These are phyloP conservation scores for Coemansia sp. DNA, from an alignment of 192 early-diverging fungal species.

Conservation along the genomic window DNA sequence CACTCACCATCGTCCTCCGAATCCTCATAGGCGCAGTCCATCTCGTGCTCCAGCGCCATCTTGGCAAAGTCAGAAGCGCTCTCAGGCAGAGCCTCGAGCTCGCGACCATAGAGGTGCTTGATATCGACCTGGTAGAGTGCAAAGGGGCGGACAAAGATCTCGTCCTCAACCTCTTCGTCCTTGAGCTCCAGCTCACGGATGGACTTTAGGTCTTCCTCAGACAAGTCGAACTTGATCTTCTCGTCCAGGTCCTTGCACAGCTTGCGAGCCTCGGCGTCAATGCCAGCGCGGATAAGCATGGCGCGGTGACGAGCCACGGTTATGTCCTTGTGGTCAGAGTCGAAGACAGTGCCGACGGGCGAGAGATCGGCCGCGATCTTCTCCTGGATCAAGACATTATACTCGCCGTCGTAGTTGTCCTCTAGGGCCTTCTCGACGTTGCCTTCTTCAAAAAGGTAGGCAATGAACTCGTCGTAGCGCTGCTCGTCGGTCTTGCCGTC, in stretches of 20 bases:
- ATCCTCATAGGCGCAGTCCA: constrained; percentile 53
- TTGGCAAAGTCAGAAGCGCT: constrained; percentile 43
- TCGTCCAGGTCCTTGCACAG: constrained; percentile 54
- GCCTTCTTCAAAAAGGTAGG: constrained; percentile 41
- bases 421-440: constrained; percentile 51
- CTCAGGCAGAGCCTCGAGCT: constrained; percentile 48
- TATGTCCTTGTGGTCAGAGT: constrained; percentile 42
- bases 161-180: constrained; percentile 50
- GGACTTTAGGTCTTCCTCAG: constrained; percentile 42
- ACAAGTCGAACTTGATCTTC: constrained; percentile 50
- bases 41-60: constrained; percentile 55
- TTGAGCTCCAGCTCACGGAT: constrained; percentile 46
- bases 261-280: constrained; percentile 41
- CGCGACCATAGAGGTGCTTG: constrained; percentile 48
- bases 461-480: constrained; percentile 53
- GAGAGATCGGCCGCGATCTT: constrained; percentile 52
- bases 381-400: constrained; percentile 48
- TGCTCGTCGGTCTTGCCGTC: constrained; percentile 56
- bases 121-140: constrained; percentile 54
- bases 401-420: constrained; percentile 52
- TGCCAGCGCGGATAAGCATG: constrained; percentile 41
- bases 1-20: constrained; percentile 46
- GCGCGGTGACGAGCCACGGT: constrained; percentile 46
- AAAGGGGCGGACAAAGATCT: constrained; percentile 53
- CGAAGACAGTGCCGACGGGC: constrained; percentile 35